Conservation (phyloP, 345 rosid species). For the Iberis pinnata region DNA sequence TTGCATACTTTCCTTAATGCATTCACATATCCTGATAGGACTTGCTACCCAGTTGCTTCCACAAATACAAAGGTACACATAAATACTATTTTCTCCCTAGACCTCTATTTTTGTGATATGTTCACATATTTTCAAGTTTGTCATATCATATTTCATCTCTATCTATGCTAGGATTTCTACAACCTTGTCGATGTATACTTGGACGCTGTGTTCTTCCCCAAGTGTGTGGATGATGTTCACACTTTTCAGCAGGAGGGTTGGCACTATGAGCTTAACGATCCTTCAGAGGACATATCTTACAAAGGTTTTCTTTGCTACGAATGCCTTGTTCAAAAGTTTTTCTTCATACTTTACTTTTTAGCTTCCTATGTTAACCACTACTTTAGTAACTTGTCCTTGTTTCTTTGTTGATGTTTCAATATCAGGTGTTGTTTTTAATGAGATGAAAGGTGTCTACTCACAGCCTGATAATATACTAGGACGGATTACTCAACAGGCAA, state of each 20-base stretch:
- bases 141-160: constrained; percentile 22
- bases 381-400: background rate
- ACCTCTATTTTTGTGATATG: constrained; percentile 1
- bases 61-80: constrained; percentile 70
- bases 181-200: constrained; percentile 93
- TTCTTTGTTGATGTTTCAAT: constrained; percentile 15
- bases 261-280: constrained; percentile 89
- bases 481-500: constrained; percentile 70
- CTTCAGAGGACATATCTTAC: constrained; percentile 78
- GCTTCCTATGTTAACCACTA: background rate
- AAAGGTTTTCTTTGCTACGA: constrained; percentile 43
- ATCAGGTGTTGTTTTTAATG: constrained; percentile 95
- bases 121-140: background rate
- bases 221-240: constrained; percentile 78
- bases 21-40: constrained; percentile 94
- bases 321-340: too few species aligned
- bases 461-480: constrained; percentile 96
- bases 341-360: background rate
- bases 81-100: background rate
- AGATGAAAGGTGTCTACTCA: constrained; percentile 98
- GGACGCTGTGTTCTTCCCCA: constrained; percentile 97
- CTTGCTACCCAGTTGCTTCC: constrained; percentile 97
- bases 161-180: constrained; percentile 72
- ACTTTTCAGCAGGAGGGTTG: constrained; percentile 99
- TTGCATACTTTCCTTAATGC: constrained; percentile 91